Conservation (phyloP, 2,329 filamentous ascomycete species). For the Didymella keratinophila region DNA sequence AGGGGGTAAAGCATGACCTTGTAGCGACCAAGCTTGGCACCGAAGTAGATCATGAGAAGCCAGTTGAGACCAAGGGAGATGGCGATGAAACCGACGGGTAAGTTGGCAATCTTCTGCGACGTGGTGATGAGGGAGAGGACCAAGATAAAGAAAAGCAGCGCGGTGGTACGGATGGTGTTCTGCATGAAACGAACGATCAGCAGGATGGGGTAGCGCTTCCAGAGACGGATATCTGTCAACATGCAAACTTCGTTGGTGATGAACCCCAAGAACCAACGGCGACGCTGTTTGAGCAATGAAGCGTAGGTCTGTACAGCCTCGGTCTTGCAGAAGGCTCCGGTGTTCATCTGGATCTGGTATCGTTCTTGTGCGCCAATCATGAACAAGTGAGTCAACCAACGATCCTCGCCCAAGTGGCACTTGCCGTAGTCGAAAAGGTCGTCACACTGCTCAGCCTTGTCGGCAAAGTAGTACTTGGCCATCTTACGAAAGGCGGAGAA, state of each 20-base stretch:
- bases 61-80: slow-evolving; percentile 94
- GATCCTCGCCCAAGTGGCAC: slow-evolving; percentile 91
- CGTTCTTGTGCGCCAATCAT: slow-evolving; percentile 95
- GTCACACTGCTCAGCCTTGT: slow-evolving; percentile 93
- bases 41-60: slow-evolving; percentile 96
- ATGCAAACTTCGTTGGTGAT: slow-evolving; percentile 99
- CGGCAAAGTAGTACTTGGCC: slow-evolving; percentile 98
- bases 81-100: slow-evolving; percentile 92
- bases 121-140: slow-evolving; percentile 85
- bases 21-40: slow-evolving; percentile 81
- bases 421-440: slow-evolving; percentile 98
- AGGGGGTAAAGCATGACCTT: slow-evolving; percentile 95
- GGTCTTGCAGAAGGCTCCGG: slow-evolving; percentile 97
- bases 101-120: slow-evolving; percentile 75
- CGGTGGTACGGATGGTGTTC: slow-evolving; percentile 94
- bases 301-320: slow-evolving; percentile 90
- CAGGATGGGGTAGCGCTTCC: slow-evolving; percentile 88
- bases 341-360: slow-evolving; percentile 98
- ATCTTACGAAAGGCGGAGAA: slow-evolving; percentile 96
- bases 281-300: slow-evolving; percentile 89
- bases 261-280: slow-evolving; percentile 95
- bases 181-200: slow-evolving; percentile 90
- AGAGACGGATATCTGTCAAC: slow-evolving; percentile 92
- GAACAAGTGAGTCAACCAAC: slow-evolving; percentile 97
- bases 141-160: slow-evolving; percentile 93